Base-by-base conservation (phyloP, 495 filamentous ascomycete species). In the Hypoxylon trugodes region DNA sequence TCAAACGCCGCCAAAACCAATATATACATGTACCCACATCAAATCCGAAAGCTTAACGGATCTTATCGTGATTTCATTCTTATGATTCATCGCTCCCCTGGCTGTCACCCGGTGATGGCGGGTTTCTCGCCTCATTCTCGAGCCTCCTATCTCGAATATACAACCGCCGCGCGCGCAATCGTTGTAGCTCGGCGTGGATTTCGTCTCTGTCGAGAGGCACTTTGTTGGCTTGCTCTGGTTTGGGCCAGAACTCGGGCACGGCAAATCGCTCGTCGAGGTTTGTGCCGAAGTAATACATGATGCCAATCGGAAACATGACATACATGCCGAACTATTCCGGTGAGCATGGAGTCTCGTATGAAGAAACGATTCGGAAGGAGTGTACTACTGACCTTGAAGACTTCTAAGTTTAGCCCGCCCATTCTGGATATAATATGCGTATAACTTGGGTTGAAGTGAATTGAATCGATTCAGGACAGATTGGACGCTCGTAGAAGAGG, bases 241-340 rank as follows among this genome's bases (percentile, higher is more conserved):
- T 90, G 18, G 95, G 95, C 95, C 95, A 99, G 84, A 99, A 99
- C 58, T 89, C 89, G 9, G 89, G 87, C 1, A 96, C 90, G 38
- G 82, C 71, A 81, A 99, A 99, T 58, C 90, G 89, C 51, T 87
- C 84, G 76, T 99, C 95, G 61, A 99, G 90, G 75, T 99, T 99
- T 37, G 93, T 96, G 73, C 95, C 95, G 81, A 97, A 98, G 79
- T 98, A 98, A 82, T 96, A 98, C 95, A 98, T 98, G 81, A 95
- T 91, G 61, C 90, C 93, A 68, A 98, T 97, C 18, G 95, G 95
- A 78, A 98, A 98, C 82, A 97, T 87, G 78, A 98, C 89, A 80
- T 98, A 98, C 84, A 94, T 90, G 79, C 93, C 92, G 79, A 97
- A 97, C 93, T 97, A 59, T 45, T 41, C 3, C 18, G n/a, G 21